A percentile compares a stretch with the other conserved stretches of the same genome.
Evolutionary conservation across 805 yeast species (phyloP).

Genomic region (Wickerhamomyces chambardii): DNA sequence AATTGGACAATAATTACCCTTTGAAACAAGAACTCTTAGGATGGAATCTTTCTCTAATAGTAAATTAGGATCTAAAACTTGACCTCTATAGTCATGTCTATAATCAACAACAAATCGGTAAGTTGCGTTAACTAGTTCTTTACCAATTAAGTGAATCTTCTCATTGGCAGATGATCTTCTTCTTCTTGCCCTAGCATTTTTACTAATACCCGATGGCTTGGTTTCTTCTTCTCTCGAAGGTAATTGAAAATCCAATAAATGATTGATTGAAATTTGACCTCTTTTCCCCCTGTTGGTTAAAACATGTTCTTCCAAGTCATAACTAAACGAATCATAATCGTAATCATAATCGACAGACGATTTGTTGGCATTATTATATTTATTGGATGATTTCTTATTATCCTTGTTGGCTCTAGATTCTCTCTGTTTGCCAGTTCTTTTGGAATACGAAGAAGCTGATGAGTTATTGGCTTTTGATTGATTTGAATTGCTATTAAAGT

Average conservation of each 20-base stretch:
- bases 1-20: constrained; percentile 81
- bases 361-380: background rate
- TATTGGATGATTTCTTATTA: background rate
- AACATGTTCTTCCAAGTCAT: constrained; percentile 24
- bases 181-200: constrained; percentile 8
- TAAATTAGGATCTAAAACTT: constrained; percentile 66
- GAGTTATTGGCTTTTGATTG: too few species aligned
- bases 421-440: background rate
- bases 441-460: background rate
- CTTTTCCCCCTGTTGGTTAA: constrained; percentile 25
- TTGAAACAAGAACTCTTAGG: constrained; percentile 65
- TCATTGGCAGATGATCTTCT: constrained; percentile 20
- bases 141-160: constrained; percentile 46
- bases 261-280: constrained; percentile 48
- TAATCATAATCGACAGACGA: background rate
- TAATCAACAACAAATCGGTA: constrained; percentile 77
- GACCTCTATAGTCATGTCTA: constrained; percentile 43
- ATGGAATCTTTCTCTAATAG: constrained; percentile 55
- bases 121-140: constrained; percentile 71
- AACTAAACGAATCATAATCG: constrained; percentile 13
- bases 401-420: background rate
- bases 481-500: too few species aligned
- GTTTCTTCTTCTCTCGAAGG: constrained; percentile 26
- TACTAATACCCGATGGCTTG: constrained; percentile 4
- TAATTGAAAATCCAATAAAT: constrained; percentile 49